These are phyloP conservation scores for Saksenaea vasiformis DNA, from an alignment of 371 early-diverging fungal genomes.

Conservation along the genomic window DNA sequence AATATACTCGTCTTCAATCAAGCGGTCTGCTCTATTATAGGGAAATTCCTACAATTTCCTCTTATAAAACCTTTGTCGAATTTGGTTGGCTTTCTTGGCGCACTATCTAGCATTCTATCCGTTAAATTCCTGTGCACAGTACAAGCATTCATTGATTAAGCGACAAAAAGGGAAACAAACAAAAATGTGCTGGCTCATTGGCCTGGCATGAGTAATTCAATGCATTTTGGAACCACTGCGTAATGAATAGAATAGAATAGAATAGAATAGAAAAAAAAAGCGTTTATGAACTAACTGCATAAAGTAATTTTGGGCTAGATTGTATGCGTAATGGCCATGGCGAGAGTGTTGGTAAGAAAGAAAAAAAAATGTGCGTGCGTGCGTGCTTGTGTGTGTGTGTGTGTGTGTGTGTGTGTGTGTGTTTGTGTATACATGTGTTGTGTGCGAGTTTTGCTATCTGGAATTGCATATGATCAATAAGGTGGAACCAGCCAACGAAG, in stretches of 20 bases:
- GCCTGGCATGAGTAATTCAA: too few relatives aligned
- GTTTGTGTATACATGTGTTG: conserved; percentile 1
- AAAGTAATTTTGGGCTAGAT: neutral
- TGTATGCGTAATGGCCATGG: neutral
- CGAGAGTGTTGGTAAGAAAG: neutral
- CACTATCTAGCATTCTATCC: too few relatives aligned
- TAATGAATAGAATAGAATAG: neutral
- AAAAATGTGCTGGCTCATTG: too few relatives aligned
- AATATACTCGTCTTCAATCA: too few relatives aligned
- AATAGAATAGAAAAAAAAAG: neutral
- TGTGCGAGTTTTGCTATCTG: neutral
- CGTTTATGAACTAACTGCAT: neutral
- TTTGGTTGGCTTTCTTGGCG: too few relatives aligned
- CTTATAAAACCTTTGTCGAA: too few relatives aligned
- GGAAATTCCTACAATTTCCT: too few relatives aligned
- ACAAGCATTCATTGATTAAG: too few relatives aligned
- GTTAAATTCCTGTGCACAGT: too few relatives aligned
- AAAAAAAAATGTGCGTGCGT: neutral
- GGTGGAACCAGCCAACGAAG: neutral
- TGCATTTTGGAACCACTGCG: too few relatives aligned
- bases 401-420: neutral
- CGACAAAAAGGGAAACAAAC: too few relatives aligned
- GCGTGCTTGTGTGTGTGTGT: neutral
- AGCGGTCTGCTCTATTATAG: too few relatives aligned
- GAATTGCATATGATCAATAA: conserved; percentile 3